Evolutionary conservation across 306 rosid species (phyloP), one percentile per base, ranked within the genome.

Genomic region (Malus fusca): DNA sequence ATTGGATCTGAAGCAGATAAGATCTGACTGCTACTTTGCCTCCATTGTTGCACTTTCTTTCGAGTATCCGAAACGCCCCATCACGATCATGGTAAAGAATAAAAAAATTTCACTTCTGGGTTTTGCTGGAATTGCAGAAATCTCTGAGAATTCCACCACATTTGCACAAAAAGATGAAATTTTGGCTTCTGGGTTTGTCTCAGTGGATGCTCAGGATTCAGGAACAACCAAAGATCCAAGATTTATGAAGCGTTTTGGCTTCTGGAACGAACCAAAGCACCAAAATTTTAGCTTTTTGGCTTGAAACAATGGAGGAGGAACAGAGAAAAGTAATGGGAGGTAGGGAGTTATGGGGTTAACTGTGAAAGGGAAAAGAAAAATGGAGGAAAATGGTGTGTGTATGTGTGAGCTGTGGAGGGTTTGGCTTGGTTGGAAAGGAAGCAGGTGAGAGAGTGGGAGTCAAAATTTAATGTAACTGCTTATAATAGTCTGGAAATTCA

Each of bases 341-440:
- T 77, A 82, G 53, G 65, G 33, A 78, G 66, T 77, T 77, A 81
- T 72, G 85, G 90, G 79, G 78, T 84, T 71, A 77, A 84, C 68
- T 79, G 85, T 23, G 55, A 79, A 76, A 25, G 65, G 69, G 52
- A 53, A 70, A 74, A 66, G 30, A 84, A 78, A 71, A 88, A 62
- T 74, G 70, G 61, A 26, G 61, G 70, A 84, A 74, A 85, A 67
- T 75, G 79, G 89, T 80, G 82, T 21, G 87, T 82, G 40, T 88
- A 18, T 48, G 53, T 51, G 55, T 15, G 21, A 51, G 21, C 55
- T 51, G 55, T 51, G 55, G 21, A 10, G 55, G 74, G 11, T 22
- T 28, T 84, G 83, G 55, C 81, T 85, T 85, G 81, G 89, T 91
- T 89, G 88, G 87, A 88, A 88, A 87, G 90, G 82, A 88, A 83